phyloP scores from a whole-genome alignment of 177 flowering plant species.

The Vitis hybrid region DNA sequence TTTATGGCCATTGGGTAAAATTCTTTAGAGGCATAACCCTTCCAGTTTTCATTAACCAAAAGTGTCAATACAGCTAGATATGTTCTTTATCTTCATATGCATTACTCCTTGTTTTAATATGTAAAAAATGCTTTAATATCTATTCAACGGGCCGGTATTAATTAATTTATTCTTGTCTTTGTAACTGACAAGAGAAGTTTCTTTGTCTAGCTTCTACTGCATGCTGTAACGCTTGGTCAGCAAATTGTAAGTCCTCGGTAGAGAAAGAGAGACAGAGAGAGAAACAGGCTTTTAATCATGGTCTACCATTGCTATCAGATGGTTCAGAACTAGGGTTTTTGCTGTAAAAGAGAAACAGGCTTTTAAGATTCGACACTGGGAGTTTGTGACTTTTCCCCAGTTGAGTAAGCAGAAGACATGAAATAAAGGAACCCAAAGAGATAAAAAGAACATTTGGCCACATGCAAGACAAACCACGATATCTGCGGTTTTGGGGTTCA shows the following conservation, averaged over 20 bases:
- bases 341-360: slow-evolving; percentile 1
- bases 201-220: slow-evolving; percentile 2
- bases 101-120: too few species aligned
- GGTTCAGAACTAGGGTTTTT: slow-evolving; percentile 13
- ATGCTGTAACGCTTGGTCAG: slow-evolving; percentile 10
- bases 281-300: neutral
- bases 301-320: neutral
- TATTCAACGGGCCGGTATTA: neutral
- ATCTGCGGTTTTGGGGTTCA: neutral
- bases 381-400: slow-evolving; percentile 4
- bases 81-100: too few species aligned
- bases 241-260: neutral
- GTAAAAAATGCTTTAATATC: neutral
- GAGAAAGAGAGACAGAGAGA: slow-evolving; percentile 4
- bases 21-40: neutral
- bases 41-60: neutral
- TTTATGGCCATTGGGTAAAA: too few species aligned
- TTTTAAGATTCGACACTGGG: slow-evolving; percentile 1
- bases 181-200: slow-evolving; percentile 5
- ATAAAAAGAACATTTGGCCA: neutral
- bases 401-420: slow-evolving; percentile 1
- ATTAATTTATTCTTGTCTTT: neutral
- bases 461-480: slow-evolving; percentile 8
- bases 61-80: too few species aligned
- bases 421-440: neutral